phyloP scores from a whole-genome alignment of 2,329 filamentous ascomycete genomes.

The Venturia effusa region DNA sequence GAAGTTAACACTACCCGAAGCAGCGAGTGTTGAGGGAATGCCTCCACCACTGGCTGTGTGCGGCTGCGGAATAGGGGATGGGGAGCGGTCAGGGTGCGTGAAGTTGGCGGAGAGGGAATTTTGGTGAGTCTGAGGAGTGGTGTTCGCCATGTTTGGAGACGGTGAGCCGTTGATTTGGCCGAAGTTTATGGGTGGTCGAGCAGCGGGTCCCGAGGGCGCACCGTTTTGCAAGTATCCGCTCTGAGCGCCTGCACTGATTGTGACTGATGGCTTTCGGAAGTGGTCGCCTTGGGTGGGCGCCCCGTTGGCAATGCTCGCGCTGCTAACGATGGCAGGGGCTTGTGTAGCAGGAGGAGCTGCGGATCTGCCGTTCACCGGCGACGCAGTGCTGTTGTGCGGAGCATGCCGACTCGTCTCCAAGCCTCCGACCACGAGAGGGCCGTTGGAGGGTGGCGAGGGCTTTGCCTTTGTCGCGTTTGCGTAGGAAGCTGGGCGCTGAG shows the following conservation, averaged over 20 bases:
- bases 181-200: slow-evolving; percentile 61
- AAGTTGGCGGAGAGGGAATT: slow-evolving; percentile 42
- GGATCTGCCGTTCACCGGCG: slow-evolving; percentile 77
- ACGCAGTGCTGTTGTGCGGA: slow-evolving; percentile 43
- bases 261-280: slow-evolving; percentile 77
- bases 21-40: slow-evolving; percentile 65
- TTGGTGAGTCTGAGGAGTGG: slow-evolving; percentile 58
- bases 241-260: slow-evolving; percentile 75
- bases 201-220: slow-evolving; percentile 39
- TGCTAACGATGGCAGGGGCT: slow-evolving; percentile 51
- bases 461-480: slow-evolving; percentile 49
- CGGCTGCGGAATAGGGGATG: slow-evolving; percentile 86
- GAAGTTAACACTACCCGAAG: slow-evolving; percentile 63
- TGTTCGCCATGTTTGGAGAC: slow-evolving; percentile 52
- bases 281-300: slow-evolving; percentile 50
- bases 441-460: slow-evolving; percentile 37
- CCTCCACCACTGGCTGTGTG: slow-evolving; percentile 71
- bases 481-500: slow-evolving; percentile 46
- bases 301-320: slow-evolving; percentile 59
- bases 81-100: slow-evolving; percentile 69
- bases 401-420: slow-evolving; percentile 39
- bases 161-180: slow-evolving; percentile 55
- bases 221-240: slow-evolving; percentile 70
- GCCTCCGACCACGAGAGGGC: slow-evolving; percentile 43
- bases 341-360: slow-evolving; percentile 56